A percentile compares a stretch with the other conserved stretches of the same genome.
These are phyloP conservation scores for Viola odorata DNA, from an alignment of 345 rosid genomes.

Conservation along the genomic window DNA sequence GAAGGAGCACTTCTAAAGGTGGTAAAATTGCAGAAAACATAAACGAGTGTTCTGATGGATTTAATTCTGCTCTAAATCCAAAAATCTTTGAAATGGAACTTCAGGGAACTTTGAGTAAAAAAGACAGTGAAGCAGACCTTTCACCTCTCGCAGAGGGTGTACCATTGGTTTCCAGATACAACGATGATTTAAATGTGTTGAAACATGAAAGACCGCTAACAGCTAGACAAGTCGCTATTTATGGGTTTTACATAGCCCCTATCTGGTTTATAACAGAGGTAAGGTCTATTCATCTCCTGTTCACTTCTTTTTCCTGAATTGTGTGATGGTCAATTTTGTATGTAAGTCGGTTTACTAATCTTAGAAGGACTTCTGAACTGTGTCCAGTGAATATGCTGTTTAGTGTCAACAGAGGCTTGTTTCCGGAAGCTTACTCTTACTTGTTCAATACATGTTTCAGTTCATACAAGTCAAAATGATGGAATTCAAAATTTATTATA, in stretches of 20 bases:
- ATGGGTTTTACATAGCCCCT: conserved; percentile 93
- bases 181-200: conserved; percentile 43
- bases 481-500: conserved; percentile 3
- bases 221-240: conserved; percentile 60
- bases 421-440: not conserved
- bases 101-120: conserved; percentile 59
- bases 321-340: too few species aligned
- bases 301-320: too few species aligned
- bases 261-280: conserved; percentile 99
- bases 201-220: conserved; percentile 54
- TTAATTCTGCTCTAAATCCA: conserved; percentile 50
- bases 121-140: conserved; percentile 65
- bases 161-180: conserved; percentile 56
- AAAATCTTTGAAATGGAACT: conserved; percentile 70
- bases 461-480: conserved; percentile 3
- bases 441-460: not conserved
- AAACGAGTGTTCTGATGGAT: conserved; percentile 45
- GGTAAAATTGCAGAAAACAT: conserved; percentile 38
- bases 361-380: too few species aligned
- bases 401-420: not conserved
- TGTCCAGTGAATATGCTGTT: too few species aligned
- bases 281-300: conserved; percentile 5
- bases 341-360: too few species aligned
- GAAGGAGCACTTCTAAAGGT: conserved; percentile 36
- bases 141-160: conserved; percentile 51